Base-by-base conservation (phyloP, 331 rosid species). In the Phaseolus coccineus region DNA sequence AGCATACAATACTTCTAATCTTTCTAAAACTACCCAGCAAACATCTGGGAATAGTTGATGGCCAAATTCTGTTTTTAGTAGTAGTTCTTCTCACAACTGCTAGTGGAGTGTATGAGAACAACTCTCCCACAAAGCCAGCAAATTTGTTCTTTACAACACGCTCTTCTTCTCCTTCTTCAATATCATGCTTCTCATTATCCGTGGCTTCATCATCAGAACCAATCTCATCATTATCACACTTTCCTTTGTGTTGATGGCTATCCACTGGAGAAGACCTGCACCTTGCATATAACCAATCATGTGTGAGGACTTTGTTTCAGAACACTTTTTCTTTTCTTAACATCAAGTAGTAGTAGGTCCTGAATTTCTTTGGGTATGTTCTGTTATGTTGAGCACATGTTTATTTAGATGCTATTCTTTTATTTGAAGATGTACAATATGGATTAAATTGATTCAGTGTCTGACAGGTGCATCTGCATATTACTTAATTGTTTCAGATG, bases 11-110 rank as follows among this genome's bases (percentile, higher is more conserved):
- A 81, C 87, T 92, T 79, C 84, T 73, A 37, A 89, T 78, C 85
- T 89, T 93, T 80, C 88, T 87, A 62, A 91, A 84, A 84, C 97
- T 87, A 22, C 82, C 81, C 56, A 91, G 15, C 57, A 95, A 78
- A 80, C 96, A 84, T 58, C 78, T 80, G 37, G 87, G 85, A 61
- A 84, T 42, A 24, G 77, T 81, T 3, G 87, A 46, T 40, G 94
- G 84, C 48, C 25, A 46, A 22, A 86, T 68, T 81, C 69, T 53
- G 71, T 82, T 64, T 62, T 52, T 71, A 44, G 74, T 59, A 73
- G 80, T 73, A 37, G 51, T 75, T 81, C 77, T 82, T 75, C 85
- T 81, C 27, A 80, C 66, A 10, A 85, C 13, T 62, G 86, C 80
- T 25, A 85, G 74, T 58, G 78, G 83, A 28, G 87, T 80, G 87